Evolutionary conservation across 179 eudicot genomes (phyloP), one percentile per base, ranked within the genome.

Genomic region (Carnegiea gigantea): DNA sequence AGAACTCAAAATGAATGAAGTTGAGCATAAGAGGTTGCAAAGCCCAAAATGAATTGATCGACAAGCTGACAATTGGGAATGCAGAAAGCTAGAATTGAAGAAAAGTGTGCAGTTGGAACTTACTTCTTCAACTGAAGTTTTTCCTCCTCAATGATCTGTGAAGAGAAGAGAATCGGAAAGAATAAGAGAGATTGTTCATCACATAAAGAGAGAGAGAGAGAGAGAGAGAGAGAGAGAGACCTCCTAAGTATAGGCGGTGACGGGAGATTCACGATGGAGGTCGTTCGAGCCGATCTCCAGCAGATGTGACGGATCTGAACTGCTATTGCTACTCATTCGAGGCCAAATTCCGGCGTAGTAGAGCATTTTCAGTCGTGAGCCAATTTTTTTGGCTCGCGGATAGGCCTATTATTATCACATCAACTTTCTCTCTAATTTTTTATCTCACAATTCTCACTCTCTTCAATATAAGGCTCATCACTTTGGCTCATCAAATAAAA

Each of bases 271-370:
- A 18, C 93, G 86, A 28, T 86, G 73, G 70, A 95, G 90, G 73
- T 98, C 98, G 70, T 95, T 97, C 38, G 98, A 91, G 23, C 97
- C 98, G 81, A 95, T 92, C 87, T 91, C 98, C 20, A 93, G 84
- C 30, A 79, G 57, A 75, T 87, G 73, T 60, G 87, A 64, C 38
- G 89, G 85, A 79, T 76, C 77, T 5, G 30, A 77, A 77, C 71
- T 86, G 77, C 54, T 75, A 79, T 78, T 84, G 77, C 65, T 78
- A 75, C 79, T 73, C 83, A 81, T 85, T 79, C 36, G 57, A 48
- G 9, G 77, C 30, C 24, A 3, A 60, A 60, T 21, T 60, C n/a
- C 12, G 5, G 5, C 2, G 67, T 18, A 23, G n/a, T n/a, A n/a
- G n/a, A n/a, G n/a, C n/a, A n/a, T n/a, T n/a, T n/a, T n/a, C n/a